These are phyloP conservation scores for Saururus chinensis DNA, from an alignment of 164 flowering plant species.

Conservation along the genomic window DNA sequence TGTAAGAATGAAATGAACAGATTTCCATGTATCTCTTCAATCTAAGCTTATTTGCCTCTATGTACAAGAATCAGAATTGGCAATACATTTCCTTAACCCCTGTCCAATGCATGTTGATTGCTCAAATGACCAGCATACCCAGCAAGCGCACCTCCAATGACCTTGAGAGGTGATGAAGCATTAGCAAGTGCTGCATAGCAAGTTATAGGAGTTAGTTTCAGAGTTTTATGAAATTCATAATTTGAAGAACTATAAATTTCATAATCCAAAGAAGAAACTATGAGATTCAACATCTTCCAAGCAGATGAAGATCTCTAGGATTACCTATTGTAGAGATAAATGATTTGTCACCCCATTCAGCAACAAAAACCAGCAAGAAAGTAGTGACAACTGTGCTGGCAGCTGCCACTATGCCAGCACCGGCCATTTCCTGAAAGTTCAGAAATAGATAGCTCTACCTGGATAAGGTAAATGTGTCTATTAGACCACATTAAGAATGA, in stretches of 20 bases:
- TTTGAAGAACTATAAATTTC: background rate
- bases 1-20: too few relatives aligned
- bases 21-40: too few relatives aligned
- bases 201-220: background rate
- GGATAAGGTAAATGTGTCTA: conserved; percentile 3
- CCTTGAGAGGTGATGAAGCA: conserved; percentile 96
- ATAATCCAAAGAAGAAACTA: too few relatives aligned
- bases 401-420: conserved; percentile 79
- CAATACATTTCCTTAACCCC: too few relatives aligned
- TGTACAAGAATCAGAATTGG: too few relatives aligned
- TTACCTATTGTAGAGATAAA: too few relatives aligned
- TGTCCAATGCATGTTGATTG: too few relatives aligned
- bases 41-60: too few relatives aligned
- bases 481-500: too few relatives aligned
- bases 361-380: conserved; percentile 77
- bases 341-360: conserved; percentile 99
- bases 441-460: conserved; percentile 97
- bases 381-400: conserved; percentile 79
- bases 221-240: background rate
- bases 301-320: too few relatives aligned
- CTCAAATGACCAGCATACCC: conserved; percentile 97
- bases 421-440: conserved; percentile 86
- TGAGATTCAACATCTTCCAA: too few relatives aligned
- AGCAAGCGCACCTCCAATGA: conserved; percentile 86
- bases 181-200: conserved; percentile 79